Evolutionary conservation across 108 stramenopile species (phyloP), one percentile per base, ranked within the genome.

Genomic region (Conticribra guillardii): DNA sequence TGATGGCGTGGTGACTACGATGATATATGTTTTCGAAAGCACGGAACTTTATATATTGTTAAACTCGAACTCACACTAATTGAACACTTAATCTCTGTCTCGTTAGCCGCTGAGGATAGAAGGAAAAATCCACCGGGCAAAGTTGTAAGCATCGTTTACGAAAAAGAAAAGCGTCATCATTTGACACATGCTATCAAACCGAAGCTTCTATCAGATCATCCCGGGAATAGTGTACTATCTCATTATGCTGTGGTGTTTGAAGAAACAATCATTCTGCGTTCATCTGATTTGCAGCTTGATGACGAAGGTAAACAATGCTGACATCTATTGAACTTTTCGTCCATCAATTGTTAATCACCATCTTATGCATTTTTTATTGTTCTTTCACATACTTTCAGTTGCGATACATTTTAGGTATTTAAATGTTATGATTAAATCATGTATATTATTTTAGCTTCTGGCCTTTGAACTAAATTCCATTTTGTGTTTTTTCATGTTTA

Each of bases 221-320:
- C 45, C 27, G 46, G 69, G 5, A 64, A 63, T 54, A 57, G 59
- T 45, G 51, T 63, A 11, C 49, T 76, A n/a, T 70, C 68, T 23
- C 52, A 70, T 19, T 69, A 76, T 47, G 67, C 69, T 0, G 69
- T 70, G 24, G 48, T 45, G 7, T 76, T 48, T 19, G 67, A 76
- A 55, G 68, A 69, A 51, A 76, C 68, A 7, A 32, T 76, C 2
- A 29, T 63, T 14, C 51, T 76, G 11, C 57, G 68, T 19, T 44
- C 33, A 21, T 69, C 60, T 2, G 53, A 69, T 27, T 18, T 76
- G 45, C 74, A 76, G 46, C 69, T 76, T 0, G 23, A 44, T 23
- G 74, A 76, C 29, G 57, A 50, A 59, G 68, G 68, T 69, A 19
- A 41, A 54, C 50, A 18, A 18, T 11, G 8, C 8, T 11, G 8